Evolutionary conservation across 345 rosid species (phyloP), one percentile per base, ranked within the genome.

Genomic region (Pelargonium nanum): DNA sequence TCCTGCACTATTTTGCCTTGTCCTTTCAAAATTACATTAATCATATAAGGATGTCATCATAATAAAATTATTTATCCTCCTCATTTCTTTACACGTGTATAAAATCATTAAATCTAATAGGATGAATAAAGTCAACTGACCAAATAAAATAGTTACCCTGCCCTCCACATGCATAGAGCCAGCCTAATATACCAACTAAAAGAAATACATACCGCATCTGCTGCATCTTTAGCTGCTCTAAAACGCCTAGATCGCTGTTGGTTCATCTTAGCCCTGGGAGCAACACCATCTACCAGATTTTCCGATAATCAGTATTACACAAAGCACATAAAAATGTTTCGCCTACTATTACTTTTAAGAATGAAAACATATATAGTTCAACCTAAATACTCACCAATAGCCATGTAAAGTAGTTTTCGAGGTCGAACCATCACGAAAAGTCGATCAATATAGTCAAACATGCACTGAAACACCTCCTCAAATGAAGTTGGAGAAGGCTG

Each of bases 181-280:
- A n/a, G n/a, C n/a, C 45, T 34, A 34, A 9, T 5, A 34, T 34
- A 34, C 45, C 12, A 34, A 40, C 15, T 2, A 15, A 70, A 22
- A 64, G 51, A 68, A 66, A 56, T 26, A 71, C 89, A 65, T 77
- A 93, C 96, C 73, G 83, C 89, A 22, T 87, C 96, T 25, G 78
- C 78, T 56, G 96, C 92, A 81, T 89, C 99, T 66, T 90, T 87
- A 26, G 97, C 96, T 55, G 99, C 83, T 72, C 95, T 78, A 71
- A 93, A 93, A 45, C 97, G 81, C 82, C 97, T 83, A 16, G 96
- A 85, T 17, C 97, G 81, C 64, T 93, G 99, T 59, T 90, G 97
- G 72, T 93, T 93, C 96, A 93, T 93, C 72, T 93, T 89, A 12
- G 97, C 99, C 62, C 99, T 81, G 26, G 97, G 99, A 22, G 97